These are phyloP conservation scores for Hortiboletus rubellus DNA, from an alignment of 1,284 basidiomycete species.

Conservation along the genomic window DNA sequence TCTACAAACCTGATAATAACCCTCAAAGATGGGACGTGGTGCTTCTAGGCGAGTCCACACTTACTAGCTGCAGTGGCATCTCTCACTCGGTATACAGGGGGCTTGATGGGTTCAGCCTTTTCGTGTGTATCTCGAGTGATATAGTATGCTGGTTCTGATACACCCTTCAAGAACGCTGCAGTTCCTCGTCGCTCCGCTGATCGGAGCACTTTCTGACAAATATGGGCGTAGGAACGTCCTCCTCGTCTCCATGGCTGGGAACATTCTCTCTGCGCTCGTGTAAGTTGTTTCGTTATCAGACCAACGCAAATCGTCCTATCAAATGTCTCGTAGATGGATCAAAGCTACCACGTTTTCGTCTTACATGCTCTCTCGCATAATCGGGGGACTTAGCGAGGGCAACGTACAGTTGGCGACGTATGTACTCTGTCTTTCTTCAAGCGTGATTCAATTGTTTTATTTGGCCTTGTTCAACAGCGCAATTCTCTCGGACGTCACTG, in stretches of 20 bases:
- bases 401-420: constrained; percentile 82
- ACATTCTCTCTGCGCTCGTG: constrained; percentile 81
- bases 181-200: constrained; percentile 81
- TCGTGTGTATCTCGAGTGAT: constrained; percentile 54
- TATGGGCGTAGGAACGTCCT: constrained; percentile 84
- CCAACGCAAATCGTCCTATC: neutral
- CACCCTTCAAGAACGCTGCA: constrained; percentile 66
- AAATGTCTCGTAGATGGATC: constrained; percentile 64
- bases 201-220: constrained; percentile 81
- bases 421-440: constrained; percentile 27
- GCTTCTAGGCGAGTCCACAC: constrained; percentile 56
- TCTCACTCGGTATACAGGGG: constrained; percentile 47
- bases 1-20: constrained; percentile 61
- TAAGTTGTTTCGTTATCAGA: constrained; percentile 39
- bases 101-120: constrained; percentile 87
- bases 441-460: neutral
- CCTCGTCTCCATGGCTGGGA: constrained; percentile 86
- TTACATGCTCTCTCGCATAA: constrained; percentile 84
- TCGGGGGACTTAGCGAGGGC: constrained; percentile 88
- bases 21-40: constrained; percentile 81
- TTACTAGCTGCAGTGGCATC: neutral
- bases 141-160: constrained; percentile 4
- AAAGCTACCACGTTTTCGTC: constrained; percentile 83
- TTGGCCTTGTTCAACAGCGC: constrained; percentile 51
- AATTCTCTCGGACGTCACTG: constrained; percentile 86